phyloP scores from a whole-genome alignment of 2,329 filamentous ascomycete genomes.

The Tolypocladium cylindrosporum region DNA sequence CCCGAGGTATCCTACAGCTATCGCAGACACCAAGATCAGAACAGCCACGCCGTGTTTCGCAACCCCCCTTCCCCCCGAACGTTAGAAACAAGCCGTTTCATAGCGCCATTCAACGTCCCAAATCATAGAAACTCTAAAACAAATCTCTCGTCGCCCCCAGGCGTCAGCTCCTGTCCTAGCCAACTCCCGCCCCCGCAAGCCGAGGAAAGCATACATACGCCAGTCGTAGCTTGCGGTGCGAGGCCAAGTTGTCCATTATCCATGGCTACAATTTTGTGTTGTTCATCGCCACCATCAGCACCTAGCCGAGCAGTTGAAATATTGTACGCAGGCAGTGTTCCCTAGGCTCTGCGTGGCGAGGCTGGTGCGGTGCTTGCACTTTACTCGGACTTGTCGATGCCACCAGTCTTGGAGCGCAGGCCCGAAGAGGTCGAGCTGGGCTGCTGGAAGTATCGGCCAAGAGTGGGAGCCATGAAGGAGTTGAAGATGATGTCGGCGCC shows the following conservation, averaged over 20 bases:
- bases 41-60: neutral
- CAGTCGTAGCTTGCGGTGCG: neutral
- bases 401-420: constrained; percentile 80
- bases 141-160: neutral
- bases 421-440: constrained; percentile 68
- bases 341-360: neutral
- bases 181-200: neutral
- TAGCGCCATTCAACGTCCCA: constrained; percentile 3
- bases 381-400: constrained; percentile 62
- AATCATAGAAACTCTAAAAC: neutral
- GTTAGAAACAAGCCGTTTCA: neutral
- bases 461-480: constrained; percentile 84
- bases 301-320: neutral
- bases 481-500: constrained; percentile 95
- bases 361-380: neutral
- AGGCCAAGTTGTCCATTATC: neutral
- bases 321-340: neutral
- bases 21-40: neutral
- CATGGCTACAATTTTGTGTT: neutral
- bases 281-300: neutral
- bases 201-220: neutral
- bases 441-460: constrained; percentile 78
- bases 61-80: neutral
- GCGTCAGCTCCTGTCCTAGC: neutral
- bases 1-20: neutral